Percentiles rank a stretch among this genome's conserved stretches.
These are phyloP conservation scores for Phytophthora pluvialis DNA, from an alignment of 352 stramenopile genomes.

Conservation along the genomic window DNA sequence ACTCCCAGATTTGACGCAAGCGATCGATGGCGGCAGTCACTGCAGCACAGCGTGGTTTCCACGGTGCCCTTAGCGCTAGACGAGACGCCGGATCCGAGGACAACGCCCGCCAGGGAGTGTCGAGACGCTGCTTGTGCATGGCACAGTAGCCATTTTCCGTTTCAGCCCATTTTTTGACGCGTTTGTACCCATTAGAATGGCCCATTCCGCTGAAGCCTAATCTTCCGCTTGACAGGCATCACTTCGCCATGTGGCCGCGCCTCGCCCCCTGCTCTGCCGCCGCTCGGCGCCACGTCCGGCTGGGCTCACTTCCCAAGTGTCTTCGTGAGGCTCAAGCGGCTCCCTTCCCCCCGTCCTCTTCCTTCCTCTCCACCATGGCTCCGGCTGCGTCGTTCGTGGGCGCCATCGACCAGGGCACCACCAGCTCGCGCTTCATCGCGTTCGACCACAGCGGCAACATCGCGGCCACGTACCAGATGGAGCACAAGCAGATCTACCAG, in stretches of 20 bases:
- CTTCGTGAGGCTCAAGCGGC: constrained; percentile 29
- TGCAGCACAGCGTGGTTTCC: too few relatives aligned
- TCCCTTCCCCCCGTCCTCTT: constrained; percentile 4
- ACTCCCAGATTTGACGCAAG: too few relatives aligned
- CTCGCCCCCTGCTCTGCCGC: constrained; percentile 5
- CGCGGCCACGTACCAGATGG: constrained; percentile 92
- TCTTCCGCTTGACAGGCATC: constrained; percentile 20
- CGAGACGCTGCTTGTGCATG: too few relatives aligned
- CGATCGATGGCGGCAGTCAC: too few relatives aligned
- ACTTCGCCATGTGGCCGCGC: constrained; percentile 27
- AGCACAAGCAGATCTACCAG: constrained; percentile 97
- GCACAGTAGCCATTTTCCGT: too few relatives aligned
- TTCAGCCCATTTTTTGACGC: background rate
- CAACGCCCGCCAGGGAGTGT: too few relatives aligned
- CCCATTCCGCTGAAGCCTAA: constrained; percentile 9
- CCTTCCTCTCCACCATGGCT: constrained; percentile 37
- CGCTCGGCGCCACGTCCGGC: background rate
- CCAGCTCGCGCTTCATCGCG: constrained; percentile 96
- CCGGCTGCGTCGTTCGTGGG: constrained; percentile 67
- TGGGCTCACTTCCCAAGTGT: constrained; percentile 50
- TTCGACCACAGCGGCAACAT: constrained; percentile 93
- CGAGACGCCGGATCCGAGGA: too few relatives aligned
- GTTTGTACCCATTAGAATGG: background rate
- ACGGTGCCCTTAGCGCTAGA: too few relatives aligned
- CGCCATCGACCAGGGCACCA: constrained; percentile 98